A percentile compares a stretch with the other conserved stretches of the same genome.
phyloP scores from a whole-genome alignment of 2,329 filamentous ascomycete genomes.

The Cercospora zeae-maydis region DNA sequence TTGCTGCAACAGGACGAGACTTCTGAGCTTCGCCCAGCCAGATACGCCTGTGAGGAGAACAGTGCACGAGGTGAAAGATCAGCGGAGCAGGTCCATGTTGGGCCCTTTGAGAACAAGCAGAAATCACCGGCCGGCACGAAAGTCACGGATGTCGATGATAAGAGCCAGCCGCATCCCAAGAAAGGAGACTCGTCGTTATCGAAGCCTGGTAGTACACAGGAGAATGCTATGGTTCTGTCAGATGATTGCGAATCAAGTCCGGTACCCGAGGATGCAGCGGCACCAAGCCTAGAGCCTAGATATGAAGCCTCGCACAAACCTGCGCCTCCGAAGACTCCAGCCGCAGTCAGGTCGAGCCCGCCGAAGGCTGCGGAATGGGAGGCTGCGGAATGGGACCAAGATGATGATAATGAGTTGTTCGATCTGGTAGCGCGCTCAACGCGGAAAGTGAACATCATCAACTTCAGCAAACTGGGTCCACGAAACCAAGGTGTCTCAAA shows the following conservation, averaged over 20 bases:
- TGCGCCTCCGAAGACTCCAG: background rate
- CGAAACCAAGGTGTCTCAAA: constrained; percentile 32
- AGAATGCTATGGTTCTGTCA: constrained; percentile 3
- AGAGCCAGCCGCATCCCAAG: background rate
- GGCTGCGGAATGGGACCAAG: constrained; percentile 12
- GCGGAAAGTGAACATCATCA: constrained; percentile 30
- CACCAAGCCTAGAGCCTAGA: background rate
- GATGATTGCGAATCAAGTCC: constrained; percentile 8
- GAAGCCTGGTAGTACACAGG: background rate
- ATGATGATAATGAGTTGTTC: background rate
- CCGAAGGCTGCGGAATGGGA: constrained; percentile 8
- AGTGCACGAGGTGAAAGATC: too few relatives aligned
- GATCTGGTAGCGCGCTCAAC: constrained; percentile 8
- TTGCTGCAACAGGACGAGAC: background rate
- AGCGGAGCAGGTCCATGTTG: background rate
- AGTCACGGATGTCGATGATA: background rate
- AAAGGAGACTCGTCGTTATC: background rate
- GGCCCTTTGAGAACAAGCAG: background rate
- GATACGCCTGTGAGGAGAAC: background rate
- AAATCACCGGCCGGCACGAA: background rate
- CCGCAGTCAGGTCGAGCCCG: constrained; percentile 15
- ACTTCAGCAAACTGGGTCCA: constrained; percentile 30
- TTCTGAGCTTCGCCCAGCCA: background rate
- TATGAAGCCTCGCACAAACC: background rate
- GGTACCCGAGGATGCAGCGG: background rate